A percentile compares a stretch with the other conserved stretches of the same genome.
These are phyloP conservation scores for Pleurotus giganteus DNA, from an alignment of 768 basidiomycete species.

Conservation along the genomic window DNA sequence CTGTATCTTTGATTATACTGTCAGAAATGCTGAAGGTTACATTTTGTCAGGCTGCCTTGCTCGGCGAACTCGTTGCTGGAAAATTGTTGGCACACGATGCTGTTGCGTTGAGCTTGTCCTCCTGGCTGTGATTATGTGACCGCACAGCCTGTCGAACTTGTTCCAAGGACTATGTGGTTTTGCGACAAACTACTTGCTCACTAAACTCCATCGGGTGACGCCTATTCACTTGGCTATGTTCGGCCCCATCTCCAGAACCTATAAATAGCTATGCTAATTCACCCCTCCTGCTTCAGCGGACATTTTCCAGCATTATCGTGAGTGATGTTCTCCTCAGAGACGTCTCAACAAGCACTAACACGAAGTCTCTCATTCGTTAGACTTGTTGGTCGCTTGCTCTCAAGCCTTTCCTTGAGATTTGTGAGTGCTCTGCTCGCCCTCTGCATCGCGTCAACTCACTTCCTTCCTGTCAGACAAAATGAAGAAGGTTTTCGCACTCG, in stretches of 20 bases:
- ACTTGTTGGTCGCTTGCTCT: conserved; percentile 4
- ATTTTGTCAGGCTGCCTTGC: no score
- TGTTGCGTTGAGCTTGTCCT: no score
- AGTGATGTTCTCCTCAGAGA: neutral
- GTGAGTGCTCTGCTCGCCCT: neutral
- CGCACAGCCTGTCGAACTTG: conserved; percentile 3
- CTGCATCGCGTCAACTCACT: neutral
- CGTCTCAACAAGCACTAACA: neutral
- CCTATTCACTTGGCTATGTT: neutral
- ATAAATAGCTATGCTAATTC: conserved; percentile 3
- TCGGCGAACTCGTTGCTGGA: no score
- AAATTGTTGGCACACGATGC: no score
- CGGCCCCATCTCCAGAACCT: neutral
- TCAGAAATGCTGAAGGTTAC: no score
- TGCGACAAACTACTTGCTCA: neutral
- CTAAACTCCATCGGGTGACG: neutral
- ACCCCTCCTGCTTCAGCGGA: conserved; percentile 6
- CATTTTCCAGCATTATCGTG: conserved; percentile 9
- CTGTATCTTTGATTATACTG: no score
- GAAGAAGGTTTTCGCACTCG: conserved; percentile 5
- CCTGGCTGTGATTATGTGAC: no score
- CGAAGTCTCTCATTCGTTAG: neutral
- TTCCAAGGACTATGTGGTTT: neutral
- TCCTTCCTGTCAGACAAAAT: neutral
- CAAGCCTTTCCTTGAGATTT: conserved; percentile 3